Evolutionary conservation across 495 filamentous ascomycete genomes (phyloP), one percentile per base, ranked within the genome.

Genomic region (Daldinia vernicosa): DNA sequence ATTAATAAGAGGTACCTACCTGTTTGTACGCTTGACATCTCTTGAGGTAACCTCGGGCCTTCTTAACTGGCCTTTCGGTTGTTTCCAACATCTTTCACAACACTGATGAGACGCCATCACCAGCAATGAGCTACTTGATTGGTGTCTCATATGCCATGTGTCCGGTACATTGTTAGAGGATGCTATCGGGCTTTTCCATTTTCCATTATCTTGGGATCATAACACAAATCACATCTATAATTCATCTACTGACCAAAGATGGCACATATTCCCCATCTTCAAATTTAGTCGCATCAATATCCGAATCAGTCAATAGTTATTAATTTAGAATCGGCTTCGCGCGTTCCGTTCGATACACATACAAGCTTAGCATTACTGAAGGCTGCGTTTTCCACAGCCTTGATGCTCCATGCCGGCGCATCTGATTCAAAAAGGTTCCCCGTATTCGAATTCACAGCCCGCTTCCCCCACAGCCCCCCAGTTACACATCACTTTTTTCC

Each of bases 61-160:
- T 43, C 59, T 33, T 28, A 22, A 60, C 37, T 52, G 43, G 43
- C 43, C 33, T 59, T 45, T 53, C 32, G 9, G n/a, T 17, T 30
- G 37, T 39, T 15, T 56, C 51, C 11, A 24, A 58, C 22, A 27
- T 52, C 35, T 47, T 58, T 24, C 26, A 66, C 45, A 55, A 66
- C 63, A 66, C 30, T 40, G 52, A 66, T 71, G 68, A 71, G 51
- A 71, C 68, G 14, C 17, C 40, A 53, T 58, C 26, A 43, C 19
- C 32, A 66, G n/a, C 40, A 57, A 17, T 33, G 24, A 50, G 33
- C 57, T 28, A 40, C 33, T 58, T 26, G 39, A 27, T 53, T 51
- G 35, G 37, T 61, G 57, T 71, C 17, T 66, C 62, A 66, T 40
- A 66, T 71, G 54, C 14, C 45, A 14, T 43, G 40, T 26, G 26